Evolutionary conservation across 106 monocot genomes (phyloP).

Genomic region (Phalaenopsis equestris): DNA sequence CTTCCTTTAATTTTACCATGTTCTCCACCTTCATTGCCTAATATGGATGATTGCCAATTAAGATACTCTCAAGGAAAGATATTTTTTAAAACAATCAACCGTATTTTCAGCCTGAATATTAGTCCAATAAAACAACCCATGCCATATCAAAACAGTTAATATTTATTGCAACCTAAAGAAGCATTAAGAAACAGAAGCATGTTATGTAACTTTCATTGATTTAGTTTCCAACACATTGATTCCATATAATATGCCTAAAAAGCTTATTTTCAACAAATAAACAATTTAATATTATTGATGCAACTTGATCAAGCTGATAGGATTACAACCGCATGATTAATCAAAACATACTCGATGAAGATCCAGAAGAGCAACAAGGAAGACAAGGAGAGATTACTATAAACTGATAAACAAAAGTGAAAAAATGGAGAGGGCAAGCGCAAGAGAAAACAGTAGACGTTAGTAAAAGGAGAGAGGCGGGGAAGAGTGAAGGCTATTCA

Average conservation of each 20-base stretch:
- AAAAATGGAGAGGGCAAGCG: too few relatives aligned
- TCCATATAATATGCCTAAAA: neutral
- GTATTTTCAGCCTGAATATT: neutral
- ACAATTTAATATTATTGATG: neutral
- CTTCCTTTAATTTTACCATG: constrained; percentile 97
- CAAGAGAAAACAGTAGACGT: too few relatives aligned
- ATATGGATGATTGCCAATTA: constrained; percentile 2
- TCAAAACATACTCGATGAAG: too few relatives aligned
- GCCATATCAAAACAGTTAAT: neutral
- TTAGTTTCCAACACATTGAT: neutral
- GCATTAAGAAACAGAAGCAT: neutral
- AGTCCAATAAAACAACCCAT: neutral
- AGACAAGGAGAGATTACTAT: too few relatives aligned
- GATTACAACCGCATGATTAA: too few relatives aligned
- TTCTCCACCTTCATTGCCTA: constrained; percentile 99
- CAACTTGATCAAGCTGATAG: too few relatives aligned
- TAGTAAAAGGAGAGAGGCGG: too few relatives aligned
- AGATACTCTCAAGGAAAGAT: neutral
- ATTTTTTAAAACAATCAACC: neutral
- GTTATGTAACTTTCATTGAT: neutral
- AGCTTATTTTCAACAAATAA: neutral
- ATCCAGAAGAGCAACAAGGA: too few relatives aligned
- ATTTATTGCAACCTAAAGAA: neutral
- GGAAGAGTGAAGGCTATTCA: too few relatives aligned
- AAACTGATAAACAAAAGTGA: too few relatives aligned